These are phyloP conservation scores for Bipolaris zeicola DNA, from an alignment of 2,329 filamentous ascomycete genomes.

Conservation along the genomic window DNA sequence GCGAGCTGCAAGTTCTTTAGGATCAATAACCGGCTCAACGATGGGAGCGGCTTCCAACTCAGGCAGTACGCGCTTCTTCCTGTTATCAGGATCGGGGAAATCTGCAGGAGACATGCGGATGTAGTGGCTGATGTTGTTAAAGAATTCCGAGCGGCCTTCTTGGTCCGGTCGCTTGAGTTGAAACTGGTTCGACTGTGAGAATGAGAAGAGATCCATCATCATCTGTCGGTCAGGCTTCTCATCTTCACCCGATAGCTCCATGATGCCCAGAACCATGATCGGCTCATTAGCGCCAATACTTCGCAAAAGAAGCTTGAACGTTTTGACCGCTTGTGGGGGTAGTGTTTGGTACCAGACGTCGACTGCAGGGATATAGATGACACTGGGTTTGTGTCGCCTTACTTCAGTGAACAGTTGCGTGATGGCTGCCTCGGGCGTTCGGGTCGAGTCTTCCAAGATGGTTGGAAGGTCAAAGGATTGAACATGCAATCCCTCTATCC, in stretches of 20 bases:
- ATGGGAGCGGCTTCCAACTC: conserved; percentile 73
- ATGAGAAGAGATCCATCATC: conserved; percentile 81
- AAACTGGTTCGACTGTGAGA: conserved; percentile 78
- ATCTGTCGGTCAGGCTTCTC: conserved; percentile 63
- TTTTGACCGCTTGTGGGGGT: conserved; percentile 72
- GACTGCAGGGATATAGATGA: conserved; percentile 91
- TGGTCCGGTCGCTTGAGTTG: conserved; percentile 69
- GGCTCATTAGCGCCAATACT: conserved; percentile 89
- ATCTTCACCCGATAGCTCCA: conserved; percentile 70
- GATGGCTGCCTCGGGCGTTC: conserved; percentile 84
- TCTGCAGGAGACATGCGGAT: conserved; percentile 79
- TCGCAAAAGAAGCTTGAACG: conserved; percentile 80
- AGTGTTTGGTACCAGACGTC: conserved; percentile 80
- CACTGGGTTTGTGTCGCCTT: conserved; percentile 90
- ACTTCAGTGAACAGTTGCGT: conserved; percentile 91
- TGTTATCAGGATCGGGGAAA: conserved; percentile 83
- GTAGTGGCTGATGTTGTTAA: conserved; percentile 73
- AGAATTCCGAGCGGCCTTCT: conserved; percentile 78
- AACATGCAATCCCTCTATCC: conserved; percentile 92
- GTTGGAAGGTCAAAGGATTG: conserved; percentile 93
- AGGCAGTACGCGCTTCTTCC: conserved; percentile 85
- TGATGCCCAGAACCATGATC: conserved; percentile 83
- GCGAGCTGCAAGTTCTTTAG: conserved; percentile 73
- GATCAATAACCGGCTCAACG: conserved; percentile 57
- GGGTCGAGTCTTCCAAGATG: conserved; percentile 79